Evolutionary conservation across 2,329 filamentous ascomycete genomes (phyloP), one percentile per base, ranked within the genome.

Genomic region (Colletotrichum theobromicola): DNA sequence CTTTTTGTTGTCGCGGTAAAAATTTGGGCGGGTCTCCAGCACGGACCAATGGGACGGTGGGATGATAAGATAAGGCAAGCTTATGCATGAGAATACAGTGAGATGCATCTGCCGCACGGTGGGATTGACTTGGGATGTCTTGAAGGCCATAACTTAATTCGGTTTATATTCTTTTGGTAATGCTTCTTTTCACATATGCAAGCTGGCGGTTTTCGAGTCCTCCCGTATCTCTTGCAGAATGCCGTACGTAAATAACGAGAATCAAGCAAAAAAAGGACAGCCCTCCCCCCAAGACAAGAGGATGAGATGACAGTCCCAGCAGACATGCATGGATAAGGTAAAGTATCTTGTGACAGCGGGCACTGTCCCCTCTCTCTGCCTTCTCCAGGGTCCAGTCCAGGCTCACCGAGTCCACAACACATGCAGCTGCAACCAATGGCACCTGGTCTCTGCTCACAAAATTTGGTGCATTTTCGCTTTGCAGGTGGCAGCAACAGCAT

Each of bases 1-100:
- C 73, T 75, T 75, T 75, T 74, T 73, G 73, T 61, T 68, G 70
- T 70, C 55, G 70, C 73, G 21, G 73, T 37, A 75, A 74, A 75
- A 75, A 60, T 75, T 75, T 69, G 34, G 70, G 70, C 28, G 73
- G 70, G 18, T 57, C 32, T 50, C 34, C 15, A 18, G 62, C 68
- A 72, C 72, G 10, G 70, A 21, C 73, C 73, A 70, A 70, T 70
- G n/a, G 26, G 15, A 64, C 26, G 7, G 70, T 70, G 73, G 42
- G 61, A 73, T 70, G 73, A 75, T 75, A 75, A 75, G 72, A 75
- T 75, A 72, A 75, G 28, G 26, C 21, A 12, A 15, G 61, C 37
- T 32, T 28, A 61, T 71, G 61, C 60, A 66, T 60, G n/a, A 8
- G 4, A 26, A 50, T 24, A 28, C 57, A 15, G 42, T 63, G 24